These are phyloP conservation scores for Adansonia gregorii DNA, from an alignment of 441 rosid species.

Conservation along the genomic window DNA sequence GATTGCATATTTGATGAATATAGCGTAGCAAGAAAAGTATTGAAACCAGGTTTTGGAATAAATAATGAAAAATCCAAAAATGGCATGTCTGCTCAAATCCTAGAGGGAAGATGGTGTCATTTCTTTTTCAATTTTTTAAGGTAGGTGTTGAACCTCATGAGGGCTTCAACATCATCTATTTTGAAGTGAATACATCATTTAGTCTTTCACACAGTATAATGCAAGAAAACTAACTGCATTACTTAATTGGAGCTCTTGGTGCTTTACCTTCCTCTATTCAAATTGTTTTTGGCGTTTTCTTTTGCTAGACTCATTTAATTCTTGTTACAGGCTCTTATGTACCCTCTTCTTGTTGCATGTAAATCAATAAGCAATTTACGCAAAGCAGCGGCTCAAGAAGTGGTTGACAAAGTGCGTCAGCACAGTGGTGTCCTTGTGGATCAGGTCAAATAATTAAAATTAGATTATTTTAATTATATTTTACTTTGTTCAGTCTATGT, in stretches of 20 bases:
- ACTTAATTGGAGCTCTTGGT: constrained; percentile 5
- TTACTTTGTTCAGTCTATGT: constrained; percentile 24
- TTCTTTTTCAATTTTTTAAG: neutral
- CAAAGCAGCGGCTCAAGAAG: constrained; percentile 97
- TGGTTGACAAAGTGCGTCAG: constrained; percentile 96
- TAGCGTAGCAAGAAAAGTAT: neutral
- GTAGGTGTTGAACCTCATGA: neutral
- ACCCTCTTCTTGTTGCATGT: constrained; percentile 98
- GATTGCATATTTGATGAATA: neutral
- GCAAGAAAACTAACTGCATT: neutral
- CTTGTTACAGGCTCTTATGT: constrained; percentile 91
- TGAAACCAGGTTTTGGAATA: neutral
- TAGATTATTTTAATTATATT: neutral
- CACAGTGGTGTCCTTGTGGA: constrained; percentile 94
- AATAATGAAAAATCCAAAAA: constrained; percentile 15
- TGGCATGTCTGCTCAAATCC: neutral
- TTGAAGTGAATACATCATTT: neutral
- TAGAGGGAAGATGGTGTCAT: neutral
- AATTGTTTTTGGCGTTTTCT: constrained; percentile 20
- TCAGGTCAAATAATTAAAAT: constrained; percentile 59
- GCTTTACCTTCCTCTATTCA: constrained; percentile 14
- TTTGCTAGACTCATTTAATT: constrained; percentile 20
- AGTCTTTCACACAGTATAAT: neutral
- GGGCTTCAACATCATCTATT: neutral
- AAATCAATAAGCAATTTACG: constrained; percentile 96